Percentiles rank a stretch among this genome's conserved stretches.
Evolutionary conservation across 2,329 filamentous ascomycete species (phyloP).

Genomic region (Ascochyta koolunga): DNA sequence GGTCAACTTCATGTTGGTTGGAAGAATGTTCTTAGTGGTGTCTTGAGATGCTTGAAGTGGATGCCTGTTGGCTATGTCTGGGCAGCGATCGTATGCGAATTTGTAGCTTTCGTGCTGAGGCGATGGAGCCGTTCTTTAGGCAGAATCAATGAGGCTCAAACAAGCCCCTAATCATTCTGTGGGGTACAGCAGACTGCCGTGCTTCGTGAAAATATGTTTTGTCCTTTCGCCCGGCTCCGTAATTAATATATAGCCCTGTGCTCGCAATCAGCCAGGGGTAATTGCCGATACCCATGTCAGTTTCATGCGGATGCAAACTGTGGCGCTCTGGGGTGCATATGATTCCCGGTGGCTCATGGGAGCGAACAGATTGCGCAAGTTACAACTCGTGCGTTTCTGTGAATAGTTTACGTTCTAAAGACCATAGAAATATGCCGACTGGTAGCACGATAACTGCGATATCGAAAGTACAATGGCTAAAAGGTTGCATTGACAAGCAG

Average conservation of each 20-base stretch:
- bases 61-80: constrained; percentile 19
- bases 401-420: neutral
- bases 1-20: constrained; percentile 40
- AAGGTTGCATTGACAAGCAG: constrained; percentile 19
- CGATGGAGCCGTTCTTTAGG: constrained; percentile 34
- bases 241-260: constrained; percentile 39
- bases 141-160: constrained; percentile 33
- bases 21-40: constrained; percentile 2
- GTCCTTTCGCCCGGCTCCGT: constrained; percentile 44
- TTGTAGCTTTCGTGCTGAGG: constrained; percentile 1
- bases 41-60: constrained; percentile 14
- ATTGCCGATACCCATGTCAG: constrained; percentile 26
- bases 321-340: constrained; percentile 44
- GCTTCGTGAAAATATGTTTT: constrained; percentile 17
- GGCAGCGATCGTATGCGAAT: constrained; percentile 27
- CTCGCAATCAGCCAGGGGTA: constrained; percentile 34
- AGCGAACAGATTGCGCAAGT: constrained; percentile 28
- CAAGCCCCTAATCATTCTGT: constrained; percentile 28
- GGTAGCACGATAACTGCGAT: constrained; percentile 18
- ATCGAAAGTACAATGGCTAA: constrained; percentile 27
- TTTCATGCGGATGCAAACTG: constrained; percentile 28
- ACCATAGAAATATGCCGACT: constrained; percentile 13
- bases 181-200: constrained; percentile 30
- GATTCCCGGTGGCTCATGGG: constrained; percentile 24
- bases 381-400: neutral